Conservation (phyloP, 2,329 filamentous ascomycete genomes). For the Aspergillus novoparasiticus region DNA sequence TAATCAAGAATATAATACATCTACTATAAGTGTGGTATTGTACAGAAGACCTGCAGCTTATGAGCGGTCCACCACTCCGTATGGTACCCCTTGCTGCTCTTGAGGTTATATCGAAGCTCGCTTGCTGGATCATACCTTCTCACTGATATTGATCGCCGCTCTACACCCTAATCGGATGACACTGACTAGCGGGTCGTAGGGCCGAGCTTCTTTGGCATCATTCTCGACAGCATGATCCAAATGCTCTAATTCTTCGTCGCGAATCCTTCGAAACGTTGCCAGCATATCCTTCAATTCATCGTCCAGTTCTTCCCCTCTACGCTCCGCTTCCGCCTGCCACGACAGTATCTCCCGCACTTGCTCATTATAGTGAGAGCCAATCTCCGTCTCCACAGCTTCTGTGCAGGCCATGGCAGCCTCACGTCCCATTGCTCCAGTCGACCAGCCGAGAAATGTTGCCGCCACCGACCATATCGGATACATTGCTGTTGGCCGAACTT, state of each 20-base stretch:
- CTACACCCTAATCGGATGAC: slow-evolving; percentile 88
- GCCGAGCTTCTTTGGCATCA: slow-evolving; percentile 85
- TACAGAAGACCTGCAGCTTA: slow-evolving; percentile 6
- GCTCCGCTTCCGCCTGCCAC: slow-evolving; percentile 77
- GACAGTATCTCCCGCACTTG: slow-evolving; percentile 81
- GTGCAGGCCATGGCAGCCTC: slow-evolving; percentile 99
- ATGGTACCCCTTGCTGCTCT: not conserved
- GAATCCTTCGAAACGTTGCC: slow-evolving; percentile 73
- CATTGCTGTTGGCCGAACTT: slow-evolving; percentile 87
- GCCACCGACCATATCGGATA: slow-evolving; percentile 86
- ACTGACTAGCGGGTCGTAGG: slow-evolving; percentile 85
- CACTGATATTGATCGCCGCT: slow-evolving; percentile 85
- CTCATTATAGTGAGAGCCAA: slow-evolving; percentile 91
- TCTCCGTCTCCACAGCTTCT: slow-evolving; percentile 97
- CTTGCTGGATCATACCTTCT: slow-evolving; percentile 42
- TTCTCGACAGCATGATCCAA: slow-evolving; percentile 92
- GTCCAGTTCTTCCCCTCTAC: slow-evolving; percentile 76
- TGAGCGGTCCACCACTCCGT: not conserved
- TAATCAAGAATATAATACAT: slow-evolving; percentile 16
- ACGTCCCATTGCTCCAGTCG: slow-evolving; percentile 82
- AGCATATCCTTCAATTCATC: slow-evolving; percentile 75
- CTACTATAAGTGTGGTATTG: slow-evolving; percentile 2
- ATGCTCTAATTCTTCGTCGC: slow-evolving; percentile 96
- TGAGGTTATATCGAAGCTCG: not conserved
- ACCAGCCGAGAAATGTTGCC: slow-evolving; percentile 82